phyloP scores from a whole-genome alignment of 2,329 filamentous ascomycete genomes.

The Monosporascus sp. region DNA sequence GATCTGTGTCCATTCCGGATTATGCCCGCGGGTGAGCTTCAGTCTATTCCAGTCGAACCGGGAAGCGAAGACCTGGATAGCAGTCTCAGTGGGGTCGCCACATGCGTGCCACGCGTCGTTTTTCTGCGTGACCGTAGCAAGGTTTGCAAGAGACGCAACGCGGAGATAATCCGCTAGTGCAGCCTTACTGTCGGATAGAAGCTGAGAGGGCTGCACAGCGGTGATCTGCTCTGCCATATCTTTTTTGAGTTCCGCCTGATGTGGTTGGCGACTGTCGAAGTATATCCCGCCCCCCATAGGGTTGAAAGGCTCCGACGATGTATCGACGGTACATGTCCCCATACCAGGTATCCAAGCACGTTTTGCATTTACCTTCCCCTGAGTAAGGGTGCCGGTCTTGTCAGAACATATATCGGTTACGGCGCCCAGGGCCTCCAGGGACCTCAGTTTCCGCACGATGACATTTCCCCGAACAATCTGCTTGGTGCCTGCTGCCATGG shows the following conservation, averaged over 20 bases:
- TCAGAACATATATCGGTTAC: slow-evolving; percentile 53
- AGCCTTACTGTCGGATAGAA: slow-evolving; percentile 37
- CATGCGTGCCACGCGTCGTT: slow-evolving; percentile 51
- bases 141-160: slow-evolving; percentile 53
- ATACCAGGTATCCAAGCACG: slow-evolving; percentile 53
- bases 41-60: slow-evolving; percentile 59
- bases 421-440: slow-evolving; percentile 55
- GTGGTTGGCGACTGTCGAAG: slow-evolving; percentile 32
- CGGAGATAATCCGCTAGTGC: slow-evolving; percentile 49
- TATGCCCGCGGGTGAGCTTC: slow-evolving; percentile 43
- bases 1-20: slow-evolving; percentile 48
- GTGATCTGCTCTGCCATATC: slow-evolving; percentile 18
- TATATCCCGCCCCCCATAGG: slow-evolving; percentile 47
- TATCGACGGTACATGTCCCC: slow-evolving; percentile 53
- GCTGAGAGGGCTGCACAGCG: slow-evolving; percentile 20
- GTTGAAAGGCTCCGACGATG: slow-evolving; percentile 51
- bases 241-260: slow-evolving; percentile 25
- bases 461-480: slow-evolving; percentile 53
- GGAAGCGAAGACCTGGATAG: slow-evolving; percentile 65
- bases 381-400: slow-evolving; percentile 56
- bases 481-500: slow-evolving; percentile 56
- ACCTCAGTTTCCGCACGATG: slow-evolving; percentile 53
- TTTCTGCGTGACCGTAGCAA: slow-evolving; percentile 43
- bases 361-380: slow-evolving; percentile 59
- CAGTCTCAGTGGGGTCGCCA: slow-evolving; percentile 66